phyloP scores from a whole-genome alignment of 2,329 filamentous ascomycete species.

The Pseudogymnoascus sp. region DNA sequence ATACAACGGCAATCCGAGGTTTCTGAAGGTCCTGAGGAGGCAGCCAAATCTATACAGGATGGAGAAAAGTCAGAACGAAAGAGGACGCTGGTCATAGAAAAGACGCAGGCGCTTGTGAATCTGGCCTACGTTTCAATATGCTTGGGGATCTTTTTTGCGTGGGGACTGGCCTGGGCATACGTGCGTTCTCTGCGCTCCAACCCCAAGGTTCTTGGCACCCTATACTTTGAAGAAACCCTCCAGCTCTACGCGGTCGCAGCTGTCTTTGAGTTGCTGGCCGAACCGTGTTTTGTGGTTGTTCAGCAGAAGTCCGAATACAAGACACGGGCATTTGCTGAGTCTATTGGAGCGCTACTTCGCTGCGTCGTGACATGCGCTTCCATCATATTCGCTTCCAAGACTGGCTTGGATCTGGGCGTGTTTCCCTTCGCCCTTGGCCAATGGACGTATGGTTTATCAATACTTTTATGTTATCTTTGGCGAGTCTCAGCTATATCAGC shows the following conservation, averaged over 20 bases:
- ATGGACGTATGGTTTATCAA: constrained; percentile 59
- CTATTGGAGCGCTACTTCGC: constrained; percentile 67
- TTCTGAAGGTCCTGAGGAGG: constrained; percentile 13
- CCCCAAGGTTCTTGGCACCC: constrained; percentile 43
- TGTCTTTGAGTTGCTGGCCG: constrained; percentile 68
- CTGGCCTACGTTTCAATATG: constrained; percentile 70
- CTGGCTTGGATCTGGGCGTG: constrained; percentile 54
- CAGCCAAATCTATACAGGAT: constrained; percentile 11
- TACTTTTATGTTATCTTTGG: constrained; percentile 62
- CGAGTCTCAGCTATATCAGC: constrained; percentile 49
- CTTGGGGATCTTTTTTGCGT: constrained; percentile 57
- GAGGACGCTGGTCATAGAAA: constrained; percentile 22
- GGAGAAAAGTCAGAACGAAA: constrained; percentile 13
- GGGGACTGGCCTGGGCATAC: constrained; percentile 60
- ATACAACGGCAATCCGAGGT: constrained; percentile 65
- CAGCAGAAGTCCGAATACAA: constrained; percentile 75
- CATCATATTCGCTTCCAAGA: constrained; percentile 53
- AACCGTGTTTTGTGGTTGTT: constrained; percentile 82
- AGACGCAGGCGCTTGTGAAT: constrained; percentile 74
- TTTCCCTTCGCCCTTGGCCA: constrained; percentile 87
- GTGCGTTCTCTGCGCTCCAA: constrained; percentile 42
- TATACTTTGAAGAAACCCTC: constrained; percentile 50
- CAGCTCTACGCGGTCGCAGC: constrained; percentile 48
- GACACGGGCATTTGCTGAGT: constrained; percentile 73
- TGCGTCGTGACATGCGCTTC: constrained; percentile 66